Base-by-base conservation (phyloP, 352 stramenopile species). In the Phytophthora citricola region DNA sequence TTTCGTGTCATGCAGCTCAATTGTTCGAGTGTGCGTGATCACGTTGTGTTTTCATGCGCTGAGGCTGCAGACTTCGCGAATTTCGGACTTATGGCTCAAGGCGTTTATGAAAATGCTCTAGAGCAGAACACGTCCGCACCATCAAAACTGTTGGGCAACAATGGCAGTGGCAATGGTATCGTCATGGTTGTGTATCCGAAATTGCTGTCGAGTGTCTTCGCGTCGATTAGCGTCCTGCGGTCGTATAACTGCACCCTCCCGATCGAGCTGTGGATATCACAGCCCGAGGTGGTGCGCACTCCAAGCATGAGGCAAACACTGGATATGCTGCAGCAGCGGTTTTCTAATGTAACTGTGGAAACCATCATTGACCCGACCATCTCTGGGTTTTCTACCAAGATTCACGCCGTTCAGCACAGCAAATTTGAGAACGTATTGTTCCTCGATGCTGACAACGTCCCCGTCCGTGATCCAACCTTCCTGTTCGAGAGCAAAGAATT, bases 1-100 rank as follows among this genome's bases (percentile, higher is more conserved):
- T 90, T 92, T 41, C 82, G 84, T 39, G 81, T 87, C 31, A 92
- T 92, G 86, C 73, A 89, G 43, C 78, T 86, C 12, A 80, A 82
- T 31, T 94, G 84, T 38, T 77, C 74, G 10, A 86, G 79, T 29
- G 58, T 90, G 51, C 71, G 74, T 9, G 36, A 75, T 15, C 70
- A 89, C 63, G 74, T 87, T 14, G 61, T 67, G 1, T 83, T 91
- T 58, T 81, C 68, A 22, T 93, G 85, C 51, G 66, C 75, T 11
- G 71, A 85, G 32, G 85, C 83, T 22, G 51, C 60, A 11, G 67
- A 88, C 49, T 92, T 93, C 56, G 75, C 83, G 3, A 90, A 92
- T 62, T 92, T 91, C 63, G 65, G 66, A 0, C 22, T 79, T n/a
- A 46, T 60, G 22, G 70, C 75, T 22, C 58, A 81, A 11, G 57